Evolutionary conservation across 2,329 filamentous ascomycete genomes (phyloP), one percentile per base, ranked within the genome.

Genomic region (Botryotinia calthae): DNA sequence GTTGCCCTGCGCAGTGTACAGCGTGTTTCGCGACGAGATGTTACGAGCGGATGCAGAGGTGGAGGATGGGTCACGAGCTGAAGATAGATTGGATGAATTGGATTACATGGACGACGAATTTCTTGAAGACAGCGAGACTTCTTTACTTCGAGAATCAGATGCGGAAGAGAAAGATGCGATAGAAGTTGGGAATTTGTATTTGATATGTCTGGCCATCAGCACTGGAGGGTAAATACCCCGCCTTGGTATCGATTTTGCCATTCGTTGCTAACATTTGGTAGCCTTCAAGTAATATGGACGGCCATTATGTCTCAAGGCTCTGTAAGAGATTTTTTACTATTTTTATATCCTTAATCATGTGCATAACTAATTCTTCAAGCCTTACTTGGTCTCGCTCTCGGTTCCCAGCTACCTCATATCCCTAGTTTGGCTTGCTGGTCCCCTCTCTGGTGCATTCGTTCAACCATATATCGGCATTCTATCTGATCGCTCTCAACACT

Each of bases 361-460:
- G 4, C n/a, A 42, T 56, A 34, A 46, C 61, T 71, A 71, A 71
- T 66, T 58, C 8, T n/a, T 18, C 10, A 59, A 72, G 71, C 71
- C 71, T 37, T 72, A 72, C 46, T 28, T 72, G 40, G 61, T 87
- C 12, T 85, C 85, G 31, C 83, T 88, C 37, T 86, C 86, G 44
- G 81, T 87, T 46, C 85, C 83, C 76, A 87, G 86, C 75, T 85
- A 85, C 14, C 79, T 87, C 70, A 82, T 86, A 34, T 84, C 86
- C 22, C 80, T 87, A 7, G 84, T 87, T 48, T 88, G 86, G 86
- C 86, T 87, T 34, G 86, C 86, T n/a, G 86, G 86, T 22, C 86
- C 86, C 22, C 81, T 87, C 2, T 87, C 85, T 31, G 86, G 86
- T 48, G 83, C 83, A 1, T 78, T 87, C 28, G 84, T 87, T 4